Evolutionary conservation across 2,329 filamentous ascomycete genomes (phyloP).

Genomic region (Aplosporella prunicola): DNA sequence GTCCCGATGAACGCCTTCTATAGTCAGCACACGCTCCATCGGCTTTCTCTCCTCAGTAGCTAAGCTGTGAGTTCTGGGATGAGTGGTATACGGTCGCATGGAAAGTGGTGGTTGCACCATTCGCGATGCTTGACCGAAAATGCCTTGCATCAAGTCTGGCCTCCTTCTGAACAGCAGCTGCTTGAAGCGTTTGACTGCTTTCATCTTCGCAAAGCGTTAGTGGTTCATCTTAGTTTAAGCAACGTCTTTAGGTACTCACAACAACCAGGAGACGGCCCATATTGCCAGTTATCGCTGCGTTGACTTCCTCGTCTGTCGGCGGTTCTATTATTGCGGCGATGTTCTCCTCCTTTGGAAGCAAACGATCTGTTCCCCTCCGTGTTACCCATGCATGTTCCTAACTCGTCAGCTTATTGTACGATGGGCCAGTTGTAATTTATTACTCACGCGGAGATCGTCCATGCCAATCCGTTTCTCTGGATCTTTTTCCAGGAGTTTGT

Average conservation of each 20-base stretch:
- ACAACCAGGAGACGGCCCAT: slow-evolving; percentile 81
- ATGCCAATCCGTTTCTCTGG: slow-evolving; percentile 75
- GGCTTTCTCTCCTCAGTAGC: slow-evolving; percentile 43
- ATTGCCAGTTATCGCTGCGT: slow-evolving; percentile 80
- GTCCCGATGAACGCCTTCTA: slow-evolving; percentile 45
- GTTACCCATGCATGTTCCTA: slow-evolving; percentile 94
- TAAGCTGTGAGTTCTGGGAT: slow-evolving; percentile 39
- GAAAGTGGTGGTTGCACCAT: slow-evolving; percentile 49
- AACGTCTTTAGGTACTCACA: slow-evolving; percentile 35
- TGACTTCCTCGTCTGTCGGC: slow-evolving; percentile 84
- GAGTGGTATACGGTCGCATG: slow-evolving; percentile 32
- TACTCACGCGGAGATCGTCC: slow-evolving; percentile 65
- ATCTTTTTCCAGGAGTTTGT: slow-evolving; percentile 70
- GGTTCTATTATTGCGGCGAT: slow-evolving; percentile 69
- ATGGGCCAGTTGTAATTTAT: background rate
- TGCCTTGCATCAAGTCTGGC: slow-evolving; percentile 46
- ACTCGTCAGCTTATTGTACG: background rate
- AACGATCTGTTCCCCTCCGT: slow-evolving; percentile 61
- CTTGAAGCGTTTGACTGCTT: slow-evolving; percentile 86
- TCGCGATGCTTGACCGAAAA: slow-evolving; percentile 49
- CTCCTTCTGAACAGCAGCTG: slow-evolving; percentile 53
- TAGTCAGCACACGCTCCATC: slow-evolving; percentile 41
- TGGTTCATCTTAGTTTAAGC: background rate
- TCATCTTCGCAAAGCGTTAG: slow-evolving; percentile 50
- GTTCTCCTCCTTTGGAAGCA: slow-evolving; percentile 78